These are phyloP conservation scores for Talaromyces funiculosus DNA, from an alignment of 2,329 filamentous ascomycete genomes.

Conservation along the genomic window DNA sequence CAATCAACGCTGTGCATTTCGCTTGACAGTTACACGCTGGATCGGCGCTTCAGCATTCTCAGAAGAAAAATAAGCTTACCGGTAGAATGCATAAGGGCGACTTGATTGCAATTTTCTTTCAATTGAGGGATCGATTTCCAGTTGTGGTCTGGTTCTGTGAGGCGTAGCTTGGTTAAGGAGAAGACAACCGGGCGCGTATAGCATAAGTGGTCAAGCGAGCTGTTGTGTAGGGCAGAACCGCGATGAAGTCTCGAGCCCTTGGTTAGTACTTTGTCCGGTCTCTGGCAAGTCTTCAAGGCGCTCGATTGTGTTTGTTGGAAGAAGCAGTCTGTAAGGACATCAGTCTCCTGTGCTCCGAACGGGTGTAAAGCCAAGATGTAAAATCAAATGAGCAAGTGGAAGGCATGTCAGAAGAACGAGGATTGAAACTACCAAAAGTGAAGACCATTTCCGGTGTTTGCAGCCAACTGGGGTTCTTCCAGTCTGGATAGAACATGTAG, in stretches of 20 bases:
- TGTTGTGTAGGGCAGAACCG: not conserved
- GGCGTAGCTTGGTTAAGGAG: not conserved
- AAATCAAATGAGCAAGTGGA: not conserved
- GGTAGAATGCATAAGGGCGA: conserved; percentile 7
- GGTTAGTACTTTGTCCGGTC: not conserved
- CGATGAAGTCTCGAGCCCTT: not conserved
- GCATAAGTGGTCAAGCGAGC: not conserved
- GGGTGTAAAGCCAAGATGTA: not conserved
- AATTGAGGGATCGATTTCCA: not conserved
- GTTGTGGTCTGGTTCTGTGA: not conserved
- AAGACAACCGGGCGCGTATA: not conserved
- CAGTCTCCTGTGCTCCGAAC: not conserved
- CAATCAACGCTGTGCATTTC: conserved; percentile 1
- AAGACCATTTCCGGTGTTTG: not conserved
- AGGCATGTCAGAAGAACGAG: not conserved
- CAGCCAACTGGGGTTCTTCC: too few species aligned
- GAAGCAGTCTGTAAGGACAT: not conserved
- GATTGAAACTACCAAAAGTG: not conserved
- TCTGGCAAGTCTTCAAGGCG: not conserved
- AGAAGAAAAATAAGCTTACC: conserved; percentile 7
- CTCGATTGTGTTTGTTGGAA: not conserved
- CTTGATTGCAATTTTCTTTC: not conserved
- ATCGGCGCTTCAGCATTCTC: not conserved
- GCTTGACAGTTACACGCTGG: not conserved
- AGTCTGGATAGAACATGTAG: not conserved